phyloP scores from a whole-genome alignment of 2,329 filamentous ascomycete species.

The Penicillium sp. region DNA sequence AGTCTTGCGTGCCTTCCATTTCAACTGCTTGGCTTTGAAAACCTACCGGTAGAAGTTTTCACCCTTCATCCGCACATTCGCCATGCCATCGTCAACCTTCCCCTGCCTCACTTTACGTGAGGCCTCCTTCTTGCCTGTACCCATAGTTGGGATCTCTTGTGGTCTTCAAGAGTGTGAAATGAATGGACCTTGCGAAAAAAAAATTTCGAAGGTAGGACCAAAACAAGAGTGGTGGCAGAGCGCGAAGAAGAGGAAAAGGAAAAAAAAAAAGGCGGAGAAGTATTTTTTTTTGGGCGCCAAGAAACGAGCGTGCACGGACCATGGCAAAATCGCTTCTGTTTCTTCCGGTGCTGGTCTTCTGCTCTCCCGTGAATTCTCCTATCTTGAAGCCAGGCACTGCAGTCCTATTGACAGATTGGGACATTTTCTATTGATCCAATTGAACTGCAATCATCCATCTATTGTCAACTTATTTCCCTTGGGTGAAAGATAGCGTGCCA shows the following conservation, averaged over 20 bases:
- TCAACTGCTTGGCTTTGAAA: slow-evolving; percentile 34
- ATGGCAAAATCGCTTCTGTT: slow-evolving; percentile 45
- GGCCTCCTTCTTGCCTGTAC: slow-evolving; percentile 89
- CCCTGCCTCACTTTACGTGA: slow-evolving; percentile 81
- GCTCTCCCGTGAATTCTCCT: slow-evolving; percentile 28
- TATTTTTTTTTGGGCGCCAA: slow-evolving; percentile 44
- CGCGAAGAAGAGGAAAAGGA: slow-evolving; percentile 36
- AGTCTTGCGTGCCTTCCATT: background rate
- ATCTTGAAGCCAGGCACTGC: slow-evolving; percentile 16
- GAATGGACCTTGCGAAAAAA: slow-evolving; percentile 30
- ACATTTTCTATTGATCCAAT: slow-evolving; percentile 8
- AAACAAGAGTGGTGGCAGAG: slow-evolving; percentile 36
- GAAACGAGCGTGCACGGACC: slow-evolving; percentile 42
- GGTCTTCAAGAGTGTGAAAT: slow-evolving; percentile 16
- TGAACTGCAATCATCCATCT: background rate
- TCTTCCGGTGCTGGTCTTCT: slow-evolving; percentile 33
- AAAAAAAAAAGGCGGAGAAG: slow-evolving; percentile 33
- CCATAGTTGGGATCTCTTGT: slow-evolving; percentile 62
- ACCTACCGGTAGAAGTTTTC: slow-evolving; percentile 92
- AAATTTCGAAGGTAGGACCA: slow-evolving; percentile 35
- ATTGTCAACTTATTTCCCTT: background rate
- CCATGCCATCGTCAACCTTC: slow-evolving; percentile 82
- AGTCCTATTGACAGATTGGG: slow-evolving; percentile 12
- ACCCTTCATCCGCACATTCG: slow-evolving; percentile 89
- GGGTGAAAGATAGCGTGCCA: slow-evolving; percentile 4